Evolutionary conservation across 805 yeast species (phyloP).

Genomic region (Barnettozyma sucrosica): DNA sequence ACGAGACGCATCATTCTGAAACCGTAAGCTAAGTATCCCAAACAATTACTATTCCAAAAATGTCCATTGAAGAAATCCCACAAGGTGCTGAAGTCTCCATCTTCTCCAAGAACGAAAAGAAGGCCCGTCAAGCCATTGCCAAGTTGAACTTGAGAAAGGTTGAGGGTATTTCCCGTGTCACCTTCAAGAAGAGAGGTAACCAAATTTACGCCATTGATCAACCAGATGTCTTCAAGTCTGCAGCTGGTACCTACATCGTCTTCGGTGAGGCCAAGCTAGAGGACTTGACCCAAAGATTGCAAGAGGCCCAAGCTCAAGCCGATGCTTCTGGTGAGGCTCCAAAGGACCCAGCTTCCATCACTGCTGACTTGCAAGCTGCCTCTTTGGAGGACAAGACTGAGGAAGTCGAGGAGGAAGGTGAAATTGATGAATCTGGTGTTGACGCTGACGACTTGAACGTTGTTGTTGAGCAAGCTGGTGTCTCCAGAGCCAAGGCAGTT

Average conservation of each 20-base stretch:
- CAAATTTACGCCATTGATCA: constrained; percentile 83
- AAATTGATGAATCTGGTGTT: constrained; percentile 81
- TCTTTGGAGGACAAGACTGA: constrained; percentile 43
- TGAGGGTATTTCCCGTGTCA: constrained; percentile 90
- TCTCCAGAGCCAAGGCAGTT: constrained; percentile 83
- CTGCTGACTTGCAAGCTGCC: constrained; percentile 74
- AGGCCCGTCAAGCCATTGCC: constrained; percentile 85
- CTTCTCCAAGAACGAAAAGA: constrained; percentile 87
- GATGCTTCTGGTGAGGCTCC: constrained; percentile 26
- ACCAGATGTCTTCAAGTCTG: constrained; percentile 94
- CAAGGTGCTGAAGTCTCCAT: constrained; percentile 79
- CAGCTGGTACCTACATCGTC: constrained; percentile 89
- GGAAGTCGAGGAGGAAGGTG: constrained; percentile 55
- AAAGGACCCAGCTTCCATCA: constrained; percentile 72
- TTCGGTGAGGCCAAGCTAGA: constrained; percentile 98
- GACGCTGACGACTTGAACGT: constrained; percentile 77
- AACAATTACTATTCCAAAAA: constrained; percentile 9
- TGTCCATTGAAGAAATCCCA: constrained; percentile 52
- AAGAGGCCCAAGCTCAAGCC: constrained; percentile 59
- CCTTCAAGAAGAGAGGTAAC: constrained; percentile 91
- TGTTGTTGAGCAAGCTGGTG: constrained; percentile 87
- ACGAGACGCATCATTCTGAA: too few relatives aligned
- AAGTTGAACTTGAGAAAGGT: constrained; percentile 87
- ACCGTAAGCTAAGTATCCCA: too few relatives aligned
- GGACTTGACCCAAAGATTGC: constrained; percentile 84